Conservation (phyloP, 1,284 basidiomycete genomes). For the Athelia psychrophila region DNA sequence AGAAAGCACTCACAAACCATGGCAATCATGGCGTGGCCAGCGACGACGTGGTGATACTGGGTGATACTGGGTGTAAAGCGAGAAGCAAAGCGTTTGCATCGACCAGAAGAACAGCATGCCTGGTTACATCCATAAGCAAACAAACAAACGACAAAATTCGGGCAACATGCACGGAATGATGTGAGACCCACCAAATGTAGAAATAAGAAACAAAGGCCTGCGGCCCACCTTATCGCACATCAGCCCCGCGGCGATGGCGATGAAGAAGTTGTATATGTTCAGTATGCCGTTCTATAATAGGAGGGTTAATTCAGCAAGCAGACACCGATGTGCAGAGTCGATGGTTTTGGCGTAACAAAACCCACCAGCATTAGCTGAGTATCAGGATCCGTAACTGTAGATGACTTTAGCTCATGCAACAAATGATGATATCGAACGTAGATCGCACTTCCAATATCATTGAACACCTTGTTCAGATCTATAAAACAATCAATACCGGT, state of each 20-base stretch:
- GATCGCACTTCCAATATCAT: constrained; percentile 39
- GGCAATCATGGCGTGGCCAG: constrained; percentile 44
- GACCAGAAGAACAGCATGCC: constrained; percentile 42
- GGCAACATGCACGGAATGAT: too few relatives aligned
- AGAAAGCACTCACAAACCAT: constrained; percentile 46
- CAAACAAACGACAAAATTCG: too few relatives aligned
- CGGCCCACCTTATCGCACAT: constrained; percentile 51
- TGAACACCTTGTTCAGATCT: constrained; percentile 51
- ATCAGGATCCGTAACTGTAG: constrained; percentile 43
- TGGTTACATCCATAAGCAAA: constrained; percentile 10
- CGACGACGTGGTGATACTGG: constrained; percentile 25
- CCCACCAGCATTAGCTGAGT: constrained; percentile 36
- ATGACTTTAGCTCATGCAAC: neutral
- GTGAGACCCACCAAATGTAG: constrained; percentile 32
- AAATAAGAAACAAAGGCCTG: constrained; percentile 51
- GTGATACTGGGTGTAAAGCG: constrained; percentile 33
- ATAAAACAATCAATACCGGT: neutral
- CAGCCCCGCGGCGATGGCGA: constrained; percentile 44
- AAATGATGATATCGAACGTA: neutral
- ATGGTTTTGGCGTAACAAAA: constrained; percentile 34
- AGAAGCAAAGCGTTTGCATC: constrained; percentile 40
- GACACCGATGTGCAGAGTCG: constrained; percentile 3
- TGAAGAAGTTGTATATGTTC: constrained; percentile 51
- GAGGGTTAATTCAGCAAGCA: constrained; percentile 10
- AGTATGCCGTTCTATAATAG: constrained; percentile 44